Percentiles rank a stretch among this genome's conserved stretches.
phyloP scores from a whole-genome alignment of 805 yeast species.

The Scheffersomyces stipitis region DNA sequence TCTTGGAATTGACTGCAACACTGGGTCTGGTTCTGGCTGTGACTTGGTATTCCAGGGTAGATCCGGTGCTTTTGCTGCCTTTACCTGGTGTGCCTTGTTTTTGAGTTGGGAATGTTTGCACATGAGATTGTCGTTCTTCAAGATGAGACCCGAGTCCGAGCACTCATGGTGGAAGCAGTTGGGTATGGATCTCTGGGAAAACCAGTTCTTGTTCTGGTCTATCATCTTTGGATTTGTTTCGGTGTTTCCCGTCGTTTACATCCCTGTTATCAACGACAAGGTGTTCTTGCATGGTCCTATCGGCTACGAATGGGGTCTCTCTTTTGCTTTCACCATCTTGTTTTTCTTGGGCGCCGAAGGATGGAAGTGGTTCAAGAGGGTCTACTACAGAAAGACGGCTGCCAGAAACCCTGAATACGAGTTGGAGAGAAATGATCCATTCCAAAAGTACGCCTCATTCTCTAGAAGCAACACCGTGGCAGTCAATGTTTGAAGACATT shows the following conservation, averaged over 20 bases:
- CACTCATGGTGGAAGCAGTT: constrained; percentile 38
- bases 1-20: constrained; percentile 37
- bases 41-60: constrained; percentile 37
- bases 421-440: constrained; percentile 40
- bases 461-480: constrained; percentile 38
- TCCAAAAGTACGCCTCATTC: constrained; percentile 39
- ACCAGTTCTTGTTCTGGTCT: constrained; percentile 39
- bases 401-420: constrained; percentile 35
- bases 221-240: constrained; percentile 34
- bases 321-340: constrained; percentile 29
- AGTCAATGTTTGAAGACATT: constrained; percentile 7
- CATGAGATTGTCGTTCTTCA: constrained; percentile 33
- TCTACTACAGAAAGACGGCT: constrained; percentile 22
- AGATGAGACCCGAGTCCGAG: constrained; percentile 37
- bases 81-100: constrained; percentile 43
- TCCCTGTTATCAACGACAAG: constrained; percentile 40
- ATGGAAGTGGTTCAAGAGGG: constrained; percentile 40
- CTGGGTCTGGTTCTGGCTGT: constrained; percentile 22
- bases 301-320: constrained; percentile 41
- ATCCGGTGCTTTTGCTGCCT: constrained; percentile 37
- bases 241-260: constrained; percentile 41
- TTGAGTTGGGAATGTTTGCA: constrained; percentile 44
- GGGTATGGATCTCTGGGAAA: constrained; percentile 33
- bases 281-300: constrained; percentile 39
- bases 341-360: constrained; percentile 36